Evolutionary conservation across 768 basidiomycete species (phyloP), one percentile per base, ranked within the genome.

Genomic region (Mycena rosella): DNA sequence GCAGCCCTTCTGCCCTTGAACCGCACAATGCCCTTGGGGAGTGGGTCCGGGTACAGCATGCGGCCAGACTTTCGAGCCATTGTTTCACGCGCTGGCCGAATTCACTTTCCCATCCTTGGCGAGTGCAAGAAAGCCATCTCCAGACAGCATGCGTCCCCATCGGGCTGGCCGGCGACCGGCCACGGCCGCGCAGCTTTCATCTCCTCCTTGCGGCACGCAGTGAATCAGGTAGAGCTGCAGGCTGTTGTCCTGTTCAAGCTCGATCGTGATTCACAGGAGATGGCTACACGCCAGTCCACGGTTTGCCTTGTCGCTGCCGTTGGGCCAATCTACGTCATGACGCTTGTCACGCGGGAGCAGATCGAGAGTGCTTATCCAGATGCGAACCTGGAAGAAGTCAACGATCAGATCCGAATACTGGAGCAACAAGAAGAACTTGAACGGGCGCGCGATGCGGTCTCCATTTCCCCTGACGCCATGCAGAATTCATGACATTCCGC

Each of bases 41-140:
- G 20, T 2, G 29, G 29, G n/a, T 29, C 56, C 18, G 56, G 56
- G 9, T 57, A 44, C 42, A 30, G 42, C 20, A 32, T 30, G 29
- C 55, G 56, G 40, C 40, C 56, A 26, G 58, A 60, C 22, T 48
- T 60, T 14, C 58, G 45, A 14, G 58, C 44, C 45, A 60, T 60
- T 15, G 22, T 48, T 36, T 60, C 22, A 9, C 47, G n/a, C 8
- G 14, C 20, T 24, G 58, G 47, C 22, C 47, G 45, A 13, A 48
- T 49, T 6, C 40, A 48, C 13, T 22, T 49, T n/a, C 58, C 58
- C 45, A 27, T 60, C 13, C 58, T 60, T 9, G 58, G 45, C 32
- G 58, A 60, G 14, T 22, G 18, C 58, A 60, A 60, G 58, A 49
- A 18, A 14, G 58, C 58, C n/a, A 60, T 60, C 8, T 60, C 58